phyloP scores from a whole-genome alignment of 805 yeast genomes.

The Yamadazyma sp. region DNA sequence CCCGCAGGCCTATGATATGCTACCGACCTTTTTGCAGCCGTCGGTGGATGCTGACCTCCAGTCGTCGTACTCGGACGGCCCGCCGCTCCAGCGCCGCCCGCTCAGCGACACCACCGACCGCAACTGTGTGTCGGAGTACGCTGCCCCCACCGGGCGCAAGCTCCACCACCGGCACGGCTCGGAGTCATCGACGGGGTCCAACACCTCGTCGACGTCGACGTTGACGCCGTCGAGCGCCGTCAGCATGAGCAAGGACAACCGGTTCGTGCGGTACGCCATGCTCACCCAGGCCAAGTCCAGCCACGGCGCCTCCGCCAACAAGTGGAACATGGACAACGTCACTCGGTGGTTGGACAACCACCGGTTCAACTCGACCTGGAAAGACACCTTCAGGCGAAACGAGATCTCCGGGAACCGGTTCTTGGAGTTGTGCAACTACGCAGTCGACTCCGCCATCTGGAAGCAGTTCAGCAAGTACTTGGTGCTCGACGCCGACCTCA shows the following conservation, averaged over 20 bases:
- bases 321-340: conserved; percentile 75
- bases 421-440: conserved; percentile 66
- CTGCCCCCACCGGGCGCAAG: conserved; percentile 7
- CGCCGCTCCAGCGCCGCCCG: conserved; percentile 2
- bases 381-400: conserved; percentile 56
- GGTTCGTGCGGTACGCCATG: conserved; percentile 46
- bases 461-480: conserved; percentile 38
- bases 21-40: conserved; percentile 9
- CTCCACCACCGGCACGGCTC: conserved; percentile 30
- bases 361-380: conserved; percentile 73
- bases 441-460: conserved; percentile 47
- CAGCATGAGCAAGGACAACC: conserved; percentile 31
- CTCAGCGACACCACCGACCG: not conserved
- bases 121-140: conserved; percentile 6
- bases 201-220: conserved; percentile 30
- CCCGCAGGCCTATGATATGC: conserved; percentile 4
- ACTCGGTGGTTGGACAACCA: conserved; percentile 65
- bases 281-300: conserved; percentile 28
- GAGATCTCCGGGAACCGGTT: conserved; percentile 64
- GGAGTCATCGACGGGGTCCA: conserved; percentile 33
- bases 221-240: conserved; percentile 26
- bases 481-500: conserved; percentile 44
- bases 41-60: conserved; percentile 5
- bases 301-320: conserved; percentile 44
- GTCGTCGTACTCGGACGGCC: conserved; percentile 10